Percentiles rank a stretch among this genome's conserved stretches.
Conservation (phyloP, 768 basidiomycete genomes). For the Tricholomella constricta region DNA sequence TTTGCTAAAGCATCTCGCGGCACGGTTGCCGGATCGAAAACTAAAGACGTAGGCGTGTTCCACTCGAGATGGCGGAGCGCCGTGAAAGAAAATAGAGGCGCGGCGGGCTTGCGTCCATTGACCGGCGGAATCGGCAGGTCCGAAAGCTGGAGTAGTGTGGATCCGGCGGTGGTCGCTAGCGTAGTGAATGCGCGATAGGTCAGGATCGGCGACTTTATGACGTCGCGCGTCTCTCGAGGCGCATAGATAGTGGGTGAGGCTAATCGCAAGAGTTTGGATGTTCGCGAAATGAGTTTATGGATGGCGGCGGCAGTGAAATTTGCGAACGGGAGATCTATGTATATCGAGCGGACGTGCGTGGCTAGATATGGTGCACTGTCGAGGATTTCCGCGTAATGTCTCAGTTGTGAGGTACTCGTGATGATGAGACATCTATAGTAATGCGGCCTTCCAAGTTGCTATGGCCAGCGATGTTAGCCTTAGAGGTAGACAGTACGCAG, state of each 20-base stretch:
- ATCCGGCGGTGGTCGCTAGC: not conserved
- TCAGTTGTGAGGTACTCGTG: not conserved
- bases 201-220: not conserved
- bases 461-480: not conserved
- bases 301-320: not conserved
- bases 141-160: not conserved
- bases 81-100: not conserved
- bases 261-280: not conserved
- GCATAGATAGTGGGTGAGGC: not conserved
- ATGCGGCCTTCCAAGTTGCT: not conserved
- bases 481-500: not conserved
- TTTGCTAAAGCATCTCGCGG: not conserved
- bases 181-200: not conserved
- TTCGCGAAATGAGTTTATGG: not conserved
- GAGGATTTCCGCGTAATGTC: not conserved
- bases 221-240: not conserved
- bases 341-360: not conserved
- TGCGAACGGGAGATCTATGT: not conserved
- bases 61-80: constrained; percentile 1
- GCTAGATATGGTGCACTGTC: not conserved
- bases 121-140: not conserved
- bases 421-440: not conserved
- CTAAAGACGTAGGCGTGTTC: not conserved
- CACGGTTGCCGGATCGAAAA: not conserved
- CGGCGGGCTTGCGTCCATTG: not conserved